phyloP scores from a whole-genome alignment of 179 eudicot genomes.

The Nepenthes alata region DNA sequence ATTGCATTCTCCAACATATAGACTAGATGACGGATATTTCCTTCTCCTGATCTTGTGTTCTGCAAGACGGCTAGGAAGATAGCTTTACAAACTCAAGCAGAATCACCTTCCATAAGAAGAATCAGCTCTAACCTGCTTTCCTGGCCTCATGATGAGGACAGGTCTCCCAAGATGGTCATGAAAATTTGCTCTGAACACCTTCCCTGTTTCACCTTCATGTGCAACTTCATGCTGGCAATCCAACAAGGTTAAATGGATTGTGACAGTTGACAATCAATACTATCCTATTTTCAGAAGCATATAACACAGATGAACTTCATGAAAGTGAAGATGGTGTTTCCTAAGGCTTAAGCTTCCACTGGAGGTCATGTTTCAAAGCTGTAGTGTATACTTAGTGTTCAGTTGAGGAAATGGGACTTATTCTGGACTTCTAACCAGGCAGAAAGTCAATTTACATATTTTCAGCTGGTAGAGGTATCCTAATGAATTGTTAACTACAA shows the following conservation, averaged over 20 bases:
- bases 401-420: too few species aligned
- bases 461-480: too few species aligned
- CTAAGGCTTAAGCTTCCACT: neutral
- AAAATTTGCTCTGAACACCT: slow-evolving; percentile 55
- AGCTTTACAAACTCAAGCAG: neutral
- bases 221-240: slow-evolving; percentile 46
- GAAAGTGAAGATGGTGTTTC: neutral
- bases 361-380: neutral
- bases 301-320: too few species aligned
- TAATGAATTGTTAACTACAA: too few species aligned
- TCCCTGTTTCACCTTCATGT: slow-evolving; percentile 68
- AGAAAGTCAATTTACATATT: too few species aligned
- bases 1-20: slow-evolving; percentile 74
- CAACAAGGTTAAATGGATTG: neutral
- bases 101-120: neutral
- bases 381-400: too few species aligned
- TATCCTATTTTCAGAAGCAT: neutral
- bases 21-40: slow-evolving; percentile 55
- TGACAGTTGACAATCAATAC: neutral
- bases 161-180: slow-evolving; percentile 51
- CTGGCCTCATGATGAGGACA: slow-evolving; percentile 78
- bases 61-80: slow-evolving; percentile 9
- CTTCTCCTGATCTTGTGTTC: slow-evolving; percentile 45
- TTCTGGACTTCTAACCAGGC: too few species aligned
- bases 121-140: slow-evolving; percentile 37